phyloP scores from a whole-genome alignment of 2,329 filamentous ascomycete species.

The Fusarium protoensiforme region DNA sequence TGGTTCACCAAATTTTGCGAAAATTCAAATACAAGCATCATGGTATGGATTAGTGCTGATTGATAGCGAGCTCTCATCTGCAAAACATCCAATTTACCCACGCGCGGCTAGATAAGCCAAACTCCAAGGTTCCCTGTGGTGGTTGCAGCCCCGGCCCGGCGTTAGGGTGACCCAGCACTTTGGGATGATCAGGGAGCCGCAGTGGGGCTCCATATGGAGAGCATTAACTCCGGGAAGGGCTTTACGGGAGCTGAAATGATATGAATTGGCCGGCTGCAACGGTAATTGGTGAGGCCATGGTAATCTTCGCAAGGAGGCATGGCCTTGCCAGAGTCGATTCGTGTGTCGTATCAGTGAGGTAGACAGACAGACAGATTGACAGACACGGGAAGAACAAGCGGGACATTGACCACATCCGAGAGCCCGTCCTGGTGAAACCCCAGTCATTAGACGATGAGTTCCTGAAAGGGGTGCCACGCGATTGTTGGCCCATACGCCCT shows the following conservation, averaged over 20 bases:
- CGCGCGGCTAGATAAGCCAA: neutral
- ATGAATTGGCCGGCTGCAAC: neutral
- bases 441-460: neutral
- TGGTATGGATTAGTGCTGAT: neutral
- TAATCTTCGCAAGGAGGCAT: neutral
- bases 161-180: slow-evolving; percentile 38
- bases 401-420: slow-evolving; percentile 4
- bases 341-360: neutral
- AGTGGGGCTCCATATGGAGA: slow-evolving; percentile 26
- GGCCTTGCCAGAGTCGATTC: neutral
- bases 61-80: neutral
- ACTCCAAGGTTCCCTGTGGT: slow-evolving; percentile 18
- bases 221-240: neutral
- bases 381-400: neutral
- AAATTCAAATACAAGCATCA: neutral
- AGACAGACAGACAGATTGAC: neutral
- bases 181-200: slow-evolving; percentile 32
- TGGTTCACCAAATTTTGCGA: neutral
- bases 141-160: slow-evolving; percentile 36
- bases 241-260: neutral
- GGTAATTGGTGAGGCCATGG: neutral
- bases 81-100: neutral
- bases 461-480: slow-evolving; percentile 18
- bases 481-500: slow-evolving; percentile 23
- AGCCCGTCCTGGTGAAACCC: neutral